Evolutionary conservation across 1,284 basidiomycete species (phyloP).

Genomic region (Puccinia hordei): DNA sequence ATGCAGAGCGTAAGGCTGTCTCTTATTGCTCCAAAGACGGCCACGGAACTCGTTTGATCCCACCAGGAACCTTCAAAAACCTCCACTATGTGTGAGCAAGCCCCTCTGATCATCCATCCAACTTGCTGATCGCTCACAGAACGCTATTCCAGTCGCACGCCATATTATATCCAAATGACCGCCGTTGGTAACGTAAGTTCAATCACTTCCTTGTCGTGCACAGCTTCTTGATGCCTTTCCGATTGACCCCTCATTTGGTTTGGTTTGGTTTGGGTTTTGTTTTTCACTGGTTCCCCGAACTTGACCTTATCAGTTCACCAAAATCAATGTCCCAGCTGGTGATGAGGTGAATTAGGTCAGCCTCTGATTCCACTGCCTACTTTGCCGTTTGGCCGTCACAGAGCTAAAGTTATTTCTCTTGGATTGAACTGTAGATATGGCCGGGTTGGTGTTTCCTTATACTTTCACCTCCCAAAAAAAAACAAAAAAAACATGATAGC

Average conservation of each 20-base stretch:
- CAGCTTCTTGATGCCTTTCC: no score
- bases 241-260: no score
- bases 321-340: constrained; percentile 28
- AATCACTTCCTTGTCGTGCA: neutral
- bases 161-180: constrained; percentile 48
- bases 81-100: constrained; percentile 54
- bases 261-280: no score
- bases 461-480: no score
- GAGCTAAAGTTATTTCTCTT: no score
- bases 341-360: constrained; percentile 48
- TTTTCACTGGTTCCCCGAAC: no score
- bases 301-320: constrained; percentile 25
- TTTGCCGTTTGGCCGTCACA: neutral
- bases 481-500: no score
- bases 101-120: no score
- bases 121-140: neutral
- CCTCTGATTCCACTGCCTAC: no score
- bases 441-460: constrained; percentile 22
- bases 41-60: constrained; percentile 58
- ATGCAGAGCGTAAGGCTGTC: constrained; percentile 55
- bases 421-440: constrained; percentile 11
- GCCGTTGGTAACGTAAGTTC: constrained; percentile 38
- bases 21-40: constrained; percentile 58
- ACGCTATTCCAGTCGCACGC: constrained; percentile 19
- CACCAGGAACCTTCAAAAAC: constrained; percentile 55